These are phyloP conservation scores for Steccherinum ochraceum DNA, from an alignment of 768 basidiomycete species.

Conservation along the genomic window DNA sequence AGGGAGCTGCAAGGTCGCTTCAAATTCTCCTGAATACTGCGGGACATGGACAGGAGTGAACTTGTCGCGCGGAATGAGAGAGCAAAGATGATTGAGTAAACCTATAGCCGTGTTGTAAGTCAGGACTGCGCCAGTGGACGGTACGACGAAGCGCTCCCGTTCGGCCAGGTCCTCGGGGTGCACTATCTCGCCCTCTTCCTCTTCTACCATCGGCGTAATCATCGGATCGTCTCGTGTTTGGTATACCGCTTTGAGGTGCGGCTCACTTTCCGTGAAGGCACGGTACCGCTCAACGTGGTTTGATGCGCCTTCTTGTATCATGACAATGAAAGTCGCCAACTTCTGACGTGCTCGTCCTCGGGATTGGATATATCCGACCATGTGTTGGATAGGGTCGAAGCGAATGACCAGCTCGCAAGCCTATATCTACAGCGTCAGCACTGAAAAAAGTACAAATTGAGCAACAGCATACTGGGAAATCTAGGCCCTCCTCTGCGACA, in stretches of 20 bases:
- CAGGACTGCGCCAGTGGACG: constrained; percentile 68
- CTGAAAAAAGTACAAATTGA: not conserved
- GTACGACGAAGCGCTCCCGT: constrained; percentile 70
- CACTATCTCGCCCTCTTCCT: constrained; percentile 36
- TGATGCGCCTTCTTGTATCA: constrained; percentile 61
- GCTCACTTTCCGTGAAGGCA: constrained; percentile 53
- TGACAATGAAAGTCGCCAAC: constrained; percentile 71
- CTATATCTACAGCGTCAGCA: constrained; percentile 28
- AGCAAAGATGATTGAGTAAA: constrained; percentile 70
- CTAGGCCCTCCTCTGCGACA: constrained; percentile 89
- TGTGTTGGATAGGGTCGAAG: constrained; percentile 75
- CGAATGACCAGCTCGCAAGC: constrained; percentile 84
- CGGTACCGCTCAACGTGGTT: constrained; percentile 53
- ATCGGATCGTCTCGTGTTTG: constrained; percentile 39
- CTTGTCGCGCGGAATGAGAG: constrained; percentile 64
- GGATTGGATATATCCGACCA: constrained; percentile 86
- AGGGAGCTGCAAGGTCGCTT: constrained; percentile 57
- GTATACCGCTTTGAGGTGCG: constrained; percentile 57
- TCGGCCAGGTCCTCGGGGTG: constrained; percentile 51
- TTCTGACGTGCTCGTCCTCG: constrained; percentile 79
- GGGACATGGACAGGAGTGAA: constrained; percentile 61
- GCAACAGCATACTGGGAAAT: constrained; percentile 73
- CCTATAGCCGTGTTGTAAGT: constrained; percentile 72
- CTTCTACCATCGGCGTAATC: constrained; percentile 30
- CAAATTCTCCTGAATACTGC: constrained; percentile 55